Evolutionary conservation across 2,329 filamentous ascomycete genomes (phyloP).

Genomic region (Metarhizium robertsii): DNA sequence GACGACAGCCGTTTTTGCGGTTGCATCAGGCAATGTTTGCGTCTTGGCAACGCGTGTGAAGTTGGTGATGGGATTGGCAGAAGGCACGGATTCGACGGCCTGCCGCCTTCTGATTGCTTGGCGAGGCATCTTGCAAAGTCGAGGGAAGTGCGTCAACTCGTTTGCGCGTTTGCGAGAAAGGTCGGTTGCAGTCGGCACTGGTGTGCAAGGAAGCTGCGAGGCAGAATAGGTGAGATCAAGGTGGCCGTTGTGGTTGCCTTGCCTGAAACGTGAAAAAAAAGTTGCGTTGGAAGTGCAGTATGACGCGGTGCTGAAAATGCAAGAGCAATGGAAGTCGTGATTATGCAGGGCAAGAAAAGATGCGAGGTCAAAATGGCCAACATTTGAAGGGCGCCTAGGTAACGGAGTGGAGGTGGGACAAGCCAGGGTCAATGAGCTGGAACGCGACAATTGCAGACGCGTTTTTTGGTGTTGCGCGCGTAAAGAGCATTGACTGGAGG

Average conservation of each 20-base stretch:
- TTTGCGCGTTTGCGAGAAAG: background rate
- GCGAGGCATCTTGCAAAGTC: conserved; percentile 2
- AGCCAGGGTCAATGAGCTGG: background rate
- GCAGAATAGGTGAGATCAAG: background rate
- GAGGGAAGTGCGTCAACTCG: background rate
- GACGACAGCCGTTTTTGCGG: conserved; percentile 24
- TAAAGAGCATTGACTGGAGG: conserved; percentile 6
- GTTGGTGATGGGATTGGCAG: conserved; percentile 26
- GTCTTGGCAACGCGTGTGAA: conserved; percentile 41
- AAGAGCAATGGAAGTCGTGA: background rate
- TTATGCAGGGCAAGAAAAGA: background rate
- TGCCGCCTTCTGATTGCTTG: conserved; percentile 9
- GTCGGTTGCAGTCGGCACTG: background rate
- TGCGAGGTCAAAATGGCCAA: conserved; percentile 1
- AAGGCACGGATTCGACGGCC: conserved; percentile 7
- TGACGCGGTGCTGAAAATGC: background rate
- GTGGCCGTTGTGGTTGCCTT: background rate
- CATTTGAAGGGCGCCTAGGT: background rate
- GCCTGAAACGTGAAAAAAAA: too few relatives aligned
- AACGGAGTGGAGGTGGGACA: background rate
- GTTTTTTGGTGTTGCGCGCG: conserved; percentile 3
- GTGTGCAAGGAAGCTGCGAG: background rate
- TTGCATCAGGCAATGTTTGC: conserved; percentile 14
- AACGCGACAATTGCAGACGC: background rate
- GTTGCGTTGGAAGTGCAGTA: background rate